A percentile compares a stretch with the other conserved stretches of the same genome.
Conservation (phyloP, 1,284 basidiomycete genomes). For the Ceratobasidium sp. region DNA sequence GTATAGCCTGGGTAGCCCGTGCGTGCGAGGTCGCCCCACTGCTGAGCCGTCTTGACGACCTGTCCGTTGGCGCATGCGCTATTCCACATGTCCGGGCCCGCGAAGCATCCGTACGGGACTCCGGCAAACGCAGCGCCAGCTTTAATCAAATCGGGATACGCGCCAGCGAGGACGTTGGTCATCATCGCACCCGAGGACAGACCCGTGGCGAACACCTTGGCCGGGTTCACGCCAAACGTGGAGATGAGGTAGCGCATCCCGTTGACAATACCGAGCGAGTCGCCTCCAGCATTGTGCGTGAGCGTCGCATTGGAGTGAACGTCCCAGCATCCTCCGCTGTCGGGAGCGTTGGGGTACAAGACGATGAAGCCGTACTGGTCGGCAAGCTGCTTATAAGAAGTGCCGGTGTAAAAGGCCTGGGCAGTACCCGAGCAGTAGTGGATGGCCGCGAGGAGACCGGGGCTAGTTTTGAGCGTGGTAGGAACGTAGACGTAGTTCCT, state of each 20-base stretch:
- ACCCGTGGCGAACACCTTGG: conserved; percentile 64
- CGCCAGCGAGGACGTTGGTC: conserved; percentile 67
- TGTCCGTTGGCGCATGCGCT: conserved; percentile 62
- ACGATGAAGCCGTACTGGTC: conserved; percentile 65
- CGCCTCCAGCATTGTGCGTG: conserved; percentile 67
- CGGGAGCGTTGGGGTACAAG: conserved; percentile 58
- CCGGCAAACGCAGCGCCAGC: conserved; percentile 66
- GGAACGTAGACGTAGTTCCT: conserved; percentile 61
- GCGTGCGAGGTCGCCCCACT: conserved; percentile 65
- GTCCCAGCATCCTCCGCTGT: conserved; percentile 66
- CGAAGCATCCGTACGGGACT: conserved; percentile 67
- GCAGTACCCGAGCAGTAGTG: conserved; percentile 67
- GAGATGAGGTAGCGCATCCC: conserved; percentile 64
- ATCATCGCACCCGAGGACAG: conserved; percentile 72
- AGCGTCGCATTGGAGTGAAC: conserved; percentile 65
- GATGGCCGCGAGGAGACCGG: conserved; percentile 66
- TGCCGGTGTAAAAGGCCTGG: conserved; percentile 65
- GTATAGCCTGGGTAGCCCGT: conserved; percentile 66
- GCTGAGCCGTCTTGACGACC: conserved; percentile 61
- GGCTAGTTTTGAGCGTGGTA: conserved; percentile 58
- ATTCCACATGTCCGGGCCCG: conserved; percentile 64
- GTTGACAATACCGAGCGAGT: conserved; percentile 66
- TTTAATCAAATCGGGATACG: conserved; percentile 68
- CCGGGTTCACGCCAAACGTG: conserved; percentile 63
- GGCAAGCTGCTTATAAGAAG: conserved; percentile 62